Percentiles rank a stretch among this genome's conserved stretches.
These are phyloP conservation scores for Grosmannia clavigera DNA, from an alignment of 2,329 filamentous ascomycete genomes.

Conservation along the genomic window DNA sequence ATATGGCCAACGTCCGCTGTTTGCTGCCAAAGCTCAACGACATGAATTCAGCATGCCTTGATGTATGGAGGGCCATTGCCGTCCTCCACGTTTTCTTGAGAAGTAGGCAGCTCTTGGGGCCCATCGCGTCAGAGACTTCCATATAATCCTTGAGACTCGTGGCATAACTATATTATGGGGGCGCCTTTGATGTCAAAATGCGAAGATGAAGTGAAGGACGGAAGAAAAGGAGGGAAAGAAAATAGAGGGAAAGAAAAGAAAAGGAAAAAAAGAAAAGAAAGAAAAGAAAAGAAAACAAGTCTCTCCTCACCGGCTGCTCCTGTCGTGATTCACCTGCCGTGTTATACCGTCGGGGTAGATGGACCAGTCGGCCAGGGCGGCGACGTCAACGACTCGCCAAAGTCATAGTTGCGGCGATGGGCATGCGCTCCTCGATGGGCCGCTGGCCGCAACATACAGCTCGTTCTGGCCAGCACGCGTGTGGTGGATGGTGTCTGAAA, in stretches of 20 bases:
- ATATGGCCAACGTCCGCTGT: slow-evolving; percentile 14
- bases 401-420: slow-evolving; percentile 18
- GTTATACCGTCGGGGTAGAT: too few relatives aligned
- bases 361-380: slow-evolving; percentile 1
- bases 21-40: slow-evolving; percentile 15
- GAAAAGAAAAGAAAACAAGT: too few relatives aligned
- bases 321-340: slow-evolving; percentile 17
- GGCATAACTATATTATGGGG: slow-evolving; percentile 20
- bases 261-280: background rate
- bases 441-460: background rate
- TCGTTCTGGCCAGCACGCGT: background rate
- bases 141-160: slow-evolving; percentile 12
- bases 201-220: background rate
- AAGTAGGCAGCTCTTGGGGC: slow-evolving; percentile 15
- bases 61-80: slow-evolving; percentile 6
- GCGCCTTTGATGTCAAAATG: background rate
- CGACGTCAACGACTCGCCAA: slow-evolving; percentile 14
- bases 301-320: slow-evolving; percentile 20
- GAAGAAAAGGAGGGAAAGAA: background rate
- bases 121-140: slow-evolving; percentile 17
- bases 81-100: slow-evolving; percentile 15
- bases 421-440: slow-evolving; percentile 13
- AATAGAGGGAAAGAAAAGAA: background rate
- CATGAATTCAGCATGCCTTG: slow-evolving; percentile 12
- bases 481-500: background rate